Percentiles rank a stretch among this genome's conserved stretches.
Evolutionary conservation across 495 filamentous ascomycete species (phyloP).

Genomic region (Daldinia loculata): DNA sequence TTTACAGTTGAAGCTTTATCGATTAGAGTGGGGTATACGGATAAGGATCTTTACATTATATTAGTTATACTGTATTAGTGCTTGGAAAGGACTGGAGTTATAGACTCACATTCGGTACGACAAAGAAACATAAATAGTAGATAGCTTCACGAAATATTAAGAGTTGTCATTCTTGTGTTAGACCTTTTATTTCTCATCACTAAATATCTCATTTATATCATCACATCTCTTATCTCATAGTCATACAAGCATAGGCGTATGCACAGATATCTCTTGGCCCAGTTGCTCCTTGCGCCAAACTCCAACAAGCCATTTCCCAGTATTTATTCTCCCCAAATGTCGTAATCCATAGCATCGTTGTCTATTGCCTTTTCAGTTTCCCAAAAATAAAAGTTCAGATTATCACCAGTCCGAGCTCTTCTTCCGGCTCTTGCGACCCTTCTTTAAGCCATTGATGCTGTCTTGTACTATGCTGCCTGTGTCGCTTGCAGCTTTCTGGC

Average conservation of each 20-base stretch:
- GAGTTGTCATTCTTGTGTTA: background rate
- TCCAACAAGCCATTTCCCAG: constrained; percentile 1
- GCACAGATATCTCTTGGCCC: background rate
- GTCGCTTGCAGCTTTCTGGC: constrained; percentile 50
- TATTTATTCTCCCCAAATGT: background rate
- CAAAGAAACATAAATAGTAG: background rate
- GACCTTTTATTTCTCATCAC: background rate
- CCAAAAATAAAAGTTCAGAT: background rate
- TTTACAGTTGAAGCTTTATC: constrained; percentile 13
- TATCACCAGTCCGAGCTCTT: constrained; percentile 47
- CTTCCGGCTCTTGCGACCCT: constrained; percentile 48
- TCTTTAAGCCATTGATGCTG: constrained; percentile 47
- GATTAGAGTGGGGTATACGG: constrained; percentile 7
- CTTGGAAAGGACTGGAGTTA: no score
- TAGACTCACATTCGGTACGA: background rate
- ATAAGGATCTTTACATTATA: background rate
- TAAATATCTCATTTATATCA: constrained; percentile 11
- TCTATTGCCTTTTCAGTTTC: background rate
- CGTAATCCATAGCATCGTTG: background rate
- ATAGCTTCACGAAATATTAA: background rate
- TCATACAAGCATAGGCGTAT: background rate
- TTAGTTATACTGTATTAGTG: background rate
- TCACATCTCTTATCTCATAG: background rate
- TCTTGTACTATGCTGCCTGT: constrained; percentile 50
- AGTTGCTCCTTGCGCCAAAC: constrained; percentile 9